Conservation (phyloP, 176 grass and related monocot genomes). For the Urochloa ruziziensis region DNA sequence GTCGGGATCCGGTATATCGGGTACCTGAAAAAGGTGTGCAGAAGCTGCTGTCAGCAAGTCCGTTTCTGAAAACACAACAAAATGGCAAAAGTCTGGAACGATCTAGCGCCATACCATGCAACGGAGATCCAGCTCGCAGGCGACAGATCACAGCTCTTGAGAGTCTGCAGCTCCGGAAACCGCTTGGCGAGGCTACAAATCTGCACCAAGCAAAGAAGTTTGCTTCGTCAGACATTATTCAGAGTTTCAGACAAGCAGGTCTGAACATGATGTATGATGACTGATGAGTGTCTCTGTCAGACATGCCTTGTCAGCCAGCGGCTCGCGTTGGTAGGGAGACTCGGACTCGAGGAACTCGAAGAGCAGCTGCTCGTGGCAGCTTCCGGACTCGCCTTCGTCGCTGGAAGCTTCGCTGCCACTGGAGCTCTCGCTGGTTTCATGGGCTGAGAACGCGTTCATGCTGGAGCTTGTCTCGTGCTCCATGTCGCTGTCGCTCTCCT, state of each 20-base stretch:
- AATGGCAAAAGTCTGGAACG: neutral
- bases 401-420: constrained; percentile 37
- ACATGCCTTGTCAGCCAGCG: constrained; percentile 64
- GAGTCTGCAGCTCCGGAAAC: constrained; percentile 52
- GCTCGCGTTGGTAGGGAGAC: constrained; percentile 52
- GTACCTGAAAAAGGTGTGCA: constrained; percentile 45
- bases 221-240: neutral
- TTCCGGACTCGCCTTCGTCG: constrained; percentile 42
- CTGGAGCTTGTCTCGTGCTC: constrained; percentile 50
- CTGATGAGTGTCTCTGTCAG: neutral
- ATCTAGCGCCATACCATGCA: constrained; percentile 48
- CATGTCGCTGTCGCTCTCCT: constrained; percentile 52
- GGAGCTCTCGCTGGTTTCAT: constrained; percentile 10
- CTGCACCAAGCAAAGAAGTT: constrained; percentile 19
- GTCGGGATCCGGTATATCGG: constrained; percentile 72
- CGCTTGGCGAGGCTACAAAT: constrained; percentile 41
- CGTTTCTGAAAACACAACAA: too few species aligned
- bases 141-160: constrained; percentile 67
- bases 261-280: neutral
- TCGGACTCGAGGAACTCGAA: constrained; percentile 70
- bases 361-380: constrained; percentile 38
- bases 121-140: constrained; percentile 78
- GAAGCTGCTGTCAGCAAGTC: neutral
- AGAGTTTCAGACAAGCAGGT: neutral
- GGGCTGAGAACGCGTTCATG: constrained; percentile 12